A percentile compares a stretch with the other conserved stretches of the same genome.
These are phyloP conservation scores for Phaseolus lunatus DNA, from an alignment of 306 rosid species.

Conservation along the genomic window DNA sequence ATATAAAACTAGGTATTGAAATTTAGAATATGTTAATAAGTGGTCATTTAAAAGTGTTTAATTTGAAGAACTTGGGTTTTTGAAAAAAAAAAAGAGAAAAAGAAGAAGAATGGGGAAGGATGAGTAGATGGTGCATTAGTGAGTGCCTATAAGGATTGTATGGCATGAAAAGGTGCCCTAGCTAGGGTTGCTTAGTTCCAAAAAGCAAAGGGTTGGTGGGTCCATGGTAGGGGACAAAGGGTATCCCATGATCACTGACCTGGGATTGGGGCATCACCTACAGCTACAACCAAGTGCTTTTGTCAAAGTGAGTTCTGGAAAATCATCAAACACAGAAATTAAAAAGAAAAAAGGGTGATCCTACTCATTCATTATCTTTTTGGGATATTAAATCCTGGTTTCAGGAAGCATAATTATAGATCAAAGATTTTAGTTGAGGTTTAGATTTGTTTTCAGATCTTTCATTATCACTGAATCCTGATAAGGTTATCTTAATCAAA, in stretches of 20 bases:
- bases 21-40: too few species aligned
- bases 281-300: conserved; percentile 51
- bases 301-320: conserved; percentile 49
- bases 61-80: too few species aligned
- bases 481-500: conserved; percentile 36
- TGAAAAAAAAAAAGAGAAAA: not conserved
- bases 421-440: conserved; percentile 48
- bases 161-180: conserved; percentile 41
- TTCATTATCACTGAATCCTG: conserved; percentile 55
- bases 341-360: conserved; percentile 18
- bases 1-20: too few species aligned
- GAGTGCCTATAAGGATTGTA: conserved; percentile 41
- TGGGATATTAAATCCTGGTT: conserved; percentile 34
- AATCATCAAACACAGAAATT: conserved; percentile 21
- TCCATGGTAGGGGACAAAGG: conserved; percentile 73
- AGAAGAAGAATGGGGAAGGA: not conserved
- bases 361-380: conserved; percentile 39
- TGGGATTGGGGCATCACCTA: conserved; percentile 59
- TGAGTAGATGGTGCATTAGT: conserved; percentile 35
- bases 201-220: conserved; percentile 61
- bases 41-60: too few species aligned
- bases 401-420: conserved; percentile 54
- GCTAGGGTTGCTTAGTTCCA: conserved; percentile 43
- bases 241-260: conserved; percentile 83
- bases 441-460: conserved; percentile 52